Evolutionary conservation across 2,329 filamentous ascomycete species (phyloP).

Genomic region (Calonectria crousiana): DNA sequence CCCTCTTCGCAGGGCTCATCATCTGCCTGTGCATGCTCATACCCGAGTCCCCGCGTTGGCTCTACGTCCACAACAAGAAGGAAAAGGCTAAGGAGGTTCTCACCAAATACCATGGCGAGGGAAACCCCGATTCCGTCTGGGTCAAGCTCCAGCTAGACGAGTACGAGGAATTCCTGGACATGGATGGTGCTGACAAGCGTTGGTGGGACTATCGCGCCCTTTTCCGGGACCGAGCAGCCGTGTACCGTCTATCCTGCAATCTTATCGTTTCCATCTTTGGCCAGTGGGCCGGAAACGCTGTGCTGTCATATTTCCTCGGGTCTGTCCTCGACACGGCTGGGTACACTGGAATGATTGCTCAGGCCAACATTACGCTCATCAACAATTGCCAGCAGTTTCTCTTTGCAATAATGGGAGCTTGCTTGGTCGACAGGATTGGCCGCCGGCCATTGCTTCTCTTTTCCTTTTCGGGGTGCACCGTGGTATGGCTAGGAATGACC

Average conservation of each 20-base stretch:
- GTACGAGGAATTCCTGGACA: slow-evolving; percentile 56
- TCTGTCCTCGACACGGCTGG: slow-evolving; percentile 65
- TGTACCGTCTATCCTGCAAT: slow-evolving; percentile 56
- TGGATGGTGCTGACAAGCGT: slow-evolving; percentile 58
- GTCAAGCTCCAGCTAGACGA: slow-evolving; percentile 59
- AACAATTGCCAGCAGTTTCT: slow-evolving; percentile 64
- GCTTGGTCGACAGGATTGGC: slow-evolving; percentile 62
- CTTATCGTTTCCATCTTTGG: slow-evolving; percentile 55
- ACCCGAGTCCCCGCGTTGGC: slow-evolving; percentile 58
- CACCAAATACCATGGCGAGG: slow-evolving; percentile 58
- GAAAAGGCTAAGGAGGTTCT: slow-evolving; percentile 52
- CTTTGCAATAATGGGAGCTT: slow-evolving; percentile 62
- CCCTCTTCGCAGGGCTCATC: slow-evolving; percentile 56
- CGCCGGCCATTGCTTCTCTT: slow-evolving; percentile 66
- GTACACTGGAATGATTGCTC: slow-evolving; percentile 51
- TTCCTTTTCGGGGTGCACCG: slow-evolving; percentile 60
- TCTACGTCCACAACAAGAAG: slow-evolving; percentile 54
- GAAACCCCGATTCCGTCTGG: slow-evolving; percentile 58
- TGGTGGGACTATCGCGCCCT: slow-evolving; percentile 62
- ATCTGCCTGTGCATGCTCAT: slow-evolving; percentile 51
- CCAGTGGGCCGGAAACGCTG: slow-evolving; percentile 60
- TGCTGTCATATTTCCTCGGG: slow-evolving; percentile 62
- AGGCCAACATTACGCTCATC: slow-evolving; percentile 65
- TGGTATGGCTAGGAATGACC: slow-evolving; percentile 65
- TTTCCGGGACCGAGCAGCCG: slow-evolving; percentile 54